Percentiles rank a stretch among this genome's conserved stretches.
phyloP scores from a whole-genome alignment of 2,329 filamentous ascomycete genomes.

The Diaporthe caulivora region DNA sequence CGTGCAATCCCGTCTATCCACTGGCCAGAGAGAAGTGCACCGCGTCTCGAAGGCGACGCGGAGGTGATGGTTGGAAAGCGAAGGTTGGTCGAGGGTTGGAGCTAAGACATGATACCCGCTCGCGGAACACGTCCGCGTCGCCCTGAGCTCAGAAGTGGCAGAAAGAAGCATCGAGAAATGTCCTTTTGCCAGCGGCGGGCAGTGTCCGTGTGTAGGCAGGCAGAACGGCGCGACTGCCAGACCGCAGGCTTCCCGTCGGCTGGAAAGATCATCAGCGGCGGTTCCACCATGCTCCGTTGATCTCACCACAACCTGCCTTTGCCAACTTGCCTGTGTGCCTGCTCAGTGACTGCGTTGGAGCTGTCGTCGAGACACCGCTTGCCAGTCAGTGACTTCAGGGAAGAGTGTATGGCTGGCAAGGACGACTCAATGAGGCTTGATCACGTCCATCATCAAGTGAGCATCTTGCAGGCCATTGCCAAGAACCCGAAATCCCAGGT shows the following conservation, averaged over 20 bases:
- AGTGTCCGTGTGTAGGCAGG: not conserved
- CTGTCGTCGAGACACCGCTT: not conserved
- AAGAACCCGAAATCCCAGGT: not conserved
- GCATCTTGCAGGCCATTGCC: not conserved
- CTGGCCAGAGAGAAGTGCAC: not conserved
- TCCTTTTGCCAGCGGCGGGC: not conserved
- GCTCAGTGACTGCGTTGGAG: not conserved
- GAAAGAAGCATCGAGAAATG: not conserved
- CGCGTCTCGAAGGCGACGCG: too few species aligned
- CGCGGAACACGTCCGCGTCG: constrained; percentile 10
- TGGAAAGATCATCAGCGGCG: not conserved
- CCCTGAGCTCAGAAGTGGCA: not conserved
- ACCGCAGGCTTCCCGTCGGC: not conserved
- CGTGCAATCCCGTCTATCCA: not conserved
- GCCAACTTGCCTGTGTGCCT: too few species aligned
- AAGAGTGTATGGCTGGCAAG: too few species aligned
- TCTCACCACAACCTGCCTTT: not conserved
- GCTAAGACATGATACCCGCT: not conserved
- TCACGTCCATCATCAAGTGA: not conserved
- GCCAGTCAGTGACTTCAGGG: not conserved
- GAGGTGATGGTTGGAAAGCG: too few species aligned
- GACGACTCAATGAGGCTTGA: not conserved
- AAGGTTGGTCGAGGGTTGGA: not conserved
- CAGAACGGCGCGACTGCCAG: not conserved
- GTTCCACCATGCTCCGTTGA: not conserved